Base-by-base conservation (phyloP, 2,329 filamentous ascomycete species). In the Aschersonia sp. region DNA sequence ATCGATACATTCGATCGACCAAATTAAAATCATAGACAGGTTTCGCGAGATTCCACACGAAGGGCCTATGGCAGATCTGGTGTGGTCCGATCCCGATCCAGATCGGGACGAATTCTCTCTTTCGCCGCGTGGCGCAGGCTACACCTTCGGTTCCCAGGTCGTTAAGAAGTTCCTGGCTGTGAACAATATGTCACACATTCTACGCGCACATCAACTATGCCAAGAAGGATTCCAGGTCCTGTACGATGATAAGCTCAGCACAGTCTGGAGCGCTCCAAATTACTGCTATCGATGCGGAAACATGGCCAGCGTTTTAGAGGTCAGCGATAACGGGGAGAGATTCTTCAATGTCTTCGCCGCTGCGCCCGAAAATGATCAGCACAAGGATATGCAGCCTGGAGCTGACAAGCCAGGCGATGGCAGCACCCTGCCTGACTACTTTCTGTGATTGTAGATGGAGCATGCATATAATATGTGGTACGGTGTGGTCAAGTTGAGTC, bases 1-100 rank as follows among this genome's bases (percentile, higher is more conserved):
- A 1, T 89, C 85, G 31, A 97, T 98, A 62, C 92, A 98, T 67
- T 94, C 87, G 43, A 96, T 98, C 62, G 92, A 98, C 65, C 92
- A 98, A 68, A 97, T 98, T 69, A 97, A 98, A 67, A 94, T 98
- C 65, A 97, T 98, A 63, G 92, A 98, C 68, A 87, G 92, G 44
- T 98, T 97, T 72, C 83, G 92, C 56, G 92, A 98, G 63, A 98
- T 98, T 51, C 92, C 92, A 4, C 92, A 98, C 68, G 92, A 98
- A 67, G 92, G 92, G 0, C 92, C 92, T 35, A 98, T 98, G 92
- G 92, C 92, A n/a, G 92, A 98, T 65, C 72, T 98, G 4, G 92
- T 98, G 32, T 98, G 92, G 92, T 95, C 89, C 28, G 92, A 98
- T 63, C 92, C 92, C 0, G 92, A 98, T 62, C 84, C 87, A n/a